Evolutionary conservation across 768 basidiomycete species (phyloP), one percentile per base, ranked within the genome.

Genomic region (Omphalotus guepiniiformis): DNA sequence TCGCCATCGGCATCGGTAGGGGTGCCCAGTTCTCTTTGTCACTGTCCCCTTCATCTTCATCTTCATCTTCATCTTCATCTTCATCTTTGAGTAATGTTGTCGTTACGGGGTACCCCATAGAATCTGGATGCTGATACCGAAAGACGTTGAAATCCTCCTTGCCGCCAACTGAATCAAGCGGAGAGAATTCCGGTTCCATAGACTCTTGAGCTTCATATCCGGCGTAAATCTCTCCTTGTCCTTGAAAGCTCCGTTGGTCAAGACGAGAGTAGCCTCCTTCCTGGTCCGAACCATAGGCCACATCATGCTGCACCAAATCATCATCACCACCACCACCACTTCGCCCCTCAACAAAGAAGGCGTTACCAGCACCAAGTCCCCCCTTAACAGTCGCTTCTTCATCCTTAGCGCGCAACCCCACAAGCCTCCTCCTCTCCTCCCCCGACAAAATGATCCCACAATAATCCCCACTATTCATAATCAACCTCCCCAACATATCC

Each of bases 391-490:
- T 35, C 19, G 3, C 11, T 18, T 47, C 49, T 30, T 55, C 42
- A 8, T 47, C 23, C 41, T 40, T 19, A 50, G 41, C 4, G 45
- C 49, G 3, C 54, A 55, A 49, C 34, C 53, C 61, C 25, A 50
- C 56, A 36, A 55, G 50, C 54, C 60, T 57, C 49, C 53, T 49
- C 4, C 75, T 63, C 50, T 79, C 76, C 19, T 60, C 61, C 32
- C 70, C 64, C 16, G 72, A 74, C 44, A 76, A 53, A 26, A 77
- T 56, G 9, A 77, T 64, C 15, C 64, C 65, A 22, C 59, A 65
- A 6, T 43, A 52, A 27, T 5, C 19, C 7, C 46, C 50, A 9
- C 32, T 32, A 38, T 6, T 38, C 16, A 22, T 50, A 6, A 4
- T 52, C 57, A 15, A 51, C 51, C 23, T 52, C 52, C 8, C 48